phyloP scores from a whole-genome alignment of 345 rosid species.

The Turritis glabra region DNA sequence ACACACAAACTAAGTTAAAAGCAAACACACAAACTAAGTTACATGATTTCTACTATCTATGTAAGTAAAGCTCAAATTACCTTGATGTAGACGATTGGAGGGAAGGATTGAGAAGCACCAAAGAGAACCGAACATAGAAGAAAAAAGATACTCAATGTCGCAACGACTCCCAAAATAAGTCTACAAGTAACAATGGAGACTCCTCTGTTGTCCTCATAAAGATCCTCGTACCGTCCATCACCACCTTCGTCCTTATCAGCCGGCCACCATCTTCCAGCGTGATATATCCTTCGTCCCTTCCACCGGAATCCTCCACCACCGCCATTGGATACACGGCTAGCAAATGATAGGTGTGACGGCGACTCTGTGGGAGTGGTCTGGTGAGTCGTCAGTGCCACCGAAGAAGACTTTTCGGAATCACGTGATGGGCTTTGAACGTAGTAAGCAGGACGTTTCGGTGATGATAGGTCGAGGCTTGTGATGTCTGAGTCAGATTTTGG shows the following conservation, averaged over 20 bases:
- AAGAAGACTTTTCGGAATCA: conserved; percentile 83
- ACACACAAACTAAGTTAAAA: no score
- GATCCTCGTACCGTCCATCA: conserved; percentile 33
- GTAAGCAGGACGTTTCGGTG: conserved; percentile 67
- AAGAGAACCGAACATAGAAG: conserved; percentile 65
- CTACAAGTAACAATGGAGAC: conserved; percentile 52
- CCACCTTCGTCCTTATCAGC: conserved; percentile 42
- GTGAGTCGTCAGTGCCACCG: conserved; percentile 49
- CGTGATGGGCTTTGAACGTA: conserved; percentile 83
- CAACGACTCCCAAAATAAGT: conserved; percentile 53
- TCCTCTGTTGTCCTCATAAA: conserved; percentile 30
- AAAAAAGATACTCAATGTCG: conserved; percentile 49
- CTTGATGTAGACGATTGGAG: conserved; percentile 58
- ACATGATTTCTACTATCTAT: neutral
- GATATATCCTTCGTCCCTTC: conserved; percentile 50
- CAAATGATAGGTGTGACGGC: conserved; percentile 73
- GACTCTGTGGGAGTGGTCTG: conserved; percentile 69
- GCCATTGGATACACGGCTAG: conserved; percentile 65
- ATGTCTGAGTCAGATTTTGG: conserved; percentile 72
- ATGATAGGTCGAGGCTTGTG: conserved; percentile 69
- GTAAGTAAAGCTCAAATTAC: conserved; percentile 37
- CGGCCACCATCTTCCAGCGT: conserved; percentile 63
- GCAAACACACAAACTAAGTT: neutral
- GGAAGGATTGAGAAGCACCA: conserved; percentile 67
- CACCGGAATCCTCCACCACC: conserved; percentile 41